A percentile compares a stretch with the other conserved stretches of the same genome.
phyloP scores from a whole-genome alignment of 148 eudicot genomes.

The Agrostemma githago region DNA sequence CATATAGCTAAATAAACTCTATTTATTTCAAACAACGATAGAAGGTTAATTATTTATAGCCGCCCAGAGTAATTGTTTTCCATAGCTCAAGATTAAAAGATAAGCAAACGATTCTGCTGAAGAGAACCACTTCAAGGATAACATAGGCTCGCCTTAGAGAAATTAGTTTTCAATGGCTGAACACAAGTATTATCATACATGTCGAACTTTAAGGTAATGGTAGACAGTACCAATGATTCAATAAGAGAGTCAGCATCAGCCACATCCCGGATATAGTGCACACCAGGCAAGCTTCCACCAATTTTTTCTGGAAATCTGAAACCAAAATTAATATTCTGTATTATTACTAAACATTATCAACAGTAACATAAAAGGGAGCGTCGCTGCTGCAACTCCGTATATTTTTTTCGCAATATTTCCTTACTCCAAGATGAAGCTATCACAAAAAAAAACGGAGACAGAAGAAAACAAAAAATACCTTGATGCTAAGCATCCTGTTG shows the following conservation, averaged over 20 bases:
- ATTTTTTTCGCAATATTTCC: not conserved
- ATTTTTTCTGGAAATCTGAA: slow-evolving; percentile 87
- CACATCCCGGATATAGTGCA: slow-evolving; percentile 93
- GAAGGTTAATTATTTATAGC: not conserved
- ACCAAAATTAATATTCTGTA: slow-evolving; percentile 12
- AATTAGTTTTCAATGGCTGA: not conserved
- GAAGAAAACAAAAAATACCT: slow-evolving; percentile 41
- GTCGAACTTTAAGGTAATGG: not conserved
- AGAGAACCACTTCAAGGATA: not conserved
- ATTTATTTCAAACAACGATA: not conserved
- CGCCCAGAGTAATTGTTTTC: not conserved
- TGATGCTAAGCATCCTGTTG: slow-evolving; percentile 92
- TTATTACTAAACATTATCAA: not conserved
- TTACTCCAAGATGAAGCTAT: too few relatives aligned
- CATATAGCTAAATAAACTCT: not conserved
- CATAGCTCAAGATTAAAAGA: not conserved
- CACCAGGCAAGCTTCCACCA: slow-evolving; percentile 90
- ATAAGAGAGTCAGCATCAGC: slow-evolving; percentile 86
- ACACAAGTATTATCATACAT: not conserved
- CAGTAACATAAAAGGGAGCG: not conserved
- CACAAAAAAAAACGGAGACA: not conserved
- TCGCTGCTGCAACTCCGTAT: not conserved
- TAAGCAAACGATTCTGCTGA: too few relatives aligned
- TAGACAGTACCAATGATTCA: slow-evolving; percentile 63
- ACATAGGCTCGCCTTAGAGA: not conserved